phyloP scores from a whole-genome alignment of 2,329 filamentous ascomycete species.

The Clonostachys solani region DNA sequence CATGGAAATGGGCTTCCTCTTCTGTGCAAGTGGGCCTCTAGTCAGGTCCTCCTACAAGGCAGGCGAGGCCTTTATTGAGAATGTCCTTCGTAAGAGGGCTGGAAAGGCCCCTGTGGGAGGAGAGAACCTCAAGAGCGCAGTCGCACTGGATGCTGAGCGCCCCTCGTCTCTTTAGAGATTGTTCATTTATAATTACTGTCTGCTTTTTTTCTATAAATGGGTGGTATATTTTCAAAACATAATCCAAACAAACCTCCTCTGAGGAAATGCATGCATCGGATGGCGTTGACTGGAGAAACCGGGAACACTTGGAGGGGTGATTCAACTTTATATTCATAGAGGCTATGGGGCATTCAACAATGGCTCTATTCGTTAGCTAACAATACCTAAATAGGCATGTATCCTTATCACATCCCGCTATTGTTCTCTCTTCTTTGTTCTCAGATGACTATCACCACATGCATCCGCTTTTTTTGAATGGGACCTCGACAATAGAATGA shows the following conservation, averaged over 20 bases:
- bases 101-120: conserved; percentile 30
- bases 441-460: too few relatives aligned
- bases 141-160: conserved; percentile 27
- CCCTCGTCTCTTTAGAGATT: conserved; percentile 2
- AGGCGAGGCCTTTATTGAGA: conserved; percentile 97
- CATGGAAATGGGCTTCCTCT: conserved; percentile 92
- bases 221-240: not conserved
- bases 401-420: not conserved
- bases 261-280: not conserved
- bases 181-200: too few relatives aligned
- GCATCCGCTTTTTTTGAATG: too few relatives aligned
- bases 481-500: too few relatives aligned
- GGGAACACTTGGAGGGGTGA: not conserved
- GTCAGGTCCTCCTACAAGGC: conserved; percentile 97
- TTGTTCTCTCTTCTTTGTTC: not conserved
- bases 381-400: not conserved
- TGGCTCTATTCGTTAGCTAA: not conserved
- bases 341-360: conserved; percentile 5
- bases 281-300: not conserved
- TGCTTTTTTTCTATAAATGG: not conserved
- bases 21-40: conserved; percentile 89
- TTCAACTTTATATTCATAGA: conserved; percentile 1
- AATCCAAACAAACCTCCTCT: not conserved
- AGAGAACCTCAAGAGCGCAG: conserved; percentile 28
- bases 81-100: conserved; percentile 82